phyloP scores from a whole-genome alignment of 225 moss, liverwort and hornwort genomes.

The Bryoerythrophyllum caledonicum region DNA sequence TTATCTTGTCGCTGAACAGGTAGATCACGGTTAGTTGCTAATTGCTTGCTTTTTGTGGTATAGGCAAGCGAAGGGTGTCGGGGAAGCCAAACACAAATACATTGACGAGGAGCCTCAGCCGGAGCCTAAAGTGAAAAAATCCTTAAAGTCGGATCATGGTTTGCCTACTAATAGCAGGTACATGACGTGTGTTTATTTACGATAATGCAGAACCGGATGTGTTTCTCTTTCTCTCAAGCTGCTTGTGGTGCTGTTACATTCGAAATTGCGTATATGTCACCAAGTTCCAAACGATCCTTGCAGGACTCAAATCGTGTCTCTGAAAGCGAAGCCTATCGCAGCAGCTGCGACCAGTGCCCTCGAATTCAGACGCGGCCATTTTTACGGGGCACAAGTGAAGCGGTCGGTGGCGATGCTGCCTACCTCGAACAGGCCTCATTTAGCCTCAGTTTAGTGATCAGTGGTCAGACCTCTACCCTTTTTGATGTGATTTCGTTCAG shows the following conservation, averaged over 20 bases:
- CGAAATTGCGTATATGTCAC: not conserved
- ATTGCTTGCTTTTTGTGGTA: constrained; percentile 1
- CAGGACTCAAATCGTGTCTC: constrained; percentile 47
- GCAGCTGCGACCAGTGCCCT: constrained; percentile 37
- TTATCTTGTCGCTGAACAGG: not conserved
- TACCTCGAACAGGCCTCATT: constrained; percentile 25
- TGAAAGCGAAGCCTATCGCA: constrained; percentile 39
- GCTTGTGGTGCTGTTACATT: not conserved
- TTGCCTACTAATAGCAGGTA: constrained; percentile 41
- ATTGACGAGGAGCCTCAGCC: constrained; percentile 38
- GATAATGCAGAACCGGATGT: not conserved
- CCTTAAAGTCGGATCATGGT: constrained; percentile 3
- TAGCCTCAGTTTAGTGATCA: constrained; percentile 37
- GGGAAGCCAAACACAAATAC: constrained; percentile 45
- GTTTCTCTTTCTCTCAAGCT: not conserved
- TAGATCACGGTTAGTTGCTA: not conserved
- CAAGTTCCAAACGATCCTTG: not conserved
- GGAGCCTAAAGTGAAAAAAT: constrained; percentile 21
- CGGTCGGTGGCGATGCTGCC: constrained; percentile 49
- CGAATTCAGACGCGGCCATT: constrained; percentile 42
- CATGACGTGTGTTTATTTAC: not conserved
- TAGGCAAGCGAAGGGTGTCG: constrained; percentile 38
- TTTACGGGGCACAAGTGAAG: constrained; percentile 43
- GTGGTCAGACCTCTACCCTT: not conserved
- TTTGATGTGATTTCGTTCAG: not conserved